phyloP scores from a whole-genome alignment of 208 protist genomes.

The Blechomonas ayalai region DNA sequence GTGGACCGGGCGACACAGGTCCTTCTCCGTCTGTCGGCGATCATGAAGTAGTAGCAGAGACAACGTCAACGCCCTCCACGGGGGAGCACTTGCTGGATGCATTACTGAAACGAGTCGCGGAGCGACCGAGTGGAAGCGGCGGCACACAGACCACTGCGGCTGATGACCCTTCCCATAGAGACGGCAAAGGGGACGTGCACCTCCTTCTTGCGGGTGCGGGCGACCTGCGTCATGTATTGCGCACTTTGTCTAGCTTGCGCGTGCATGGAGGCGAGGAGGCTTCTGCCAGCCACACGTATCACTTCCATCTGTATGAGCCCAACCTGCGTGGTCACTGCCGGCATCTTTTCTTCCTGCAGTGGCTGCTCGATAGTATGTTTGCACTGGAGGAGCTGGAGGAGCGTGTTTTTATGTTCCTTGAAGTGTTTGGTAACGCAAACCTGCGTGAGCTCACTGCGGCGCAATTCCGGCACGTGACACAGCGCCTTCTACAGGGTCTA shows the following conservation, averaged over 20 bases:
- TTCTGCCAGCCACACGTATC: conserved; percentile 14
- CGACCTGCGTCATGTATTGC: conserved; percentile 83
- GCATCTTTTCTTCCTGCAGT: conserved; percentile 88
- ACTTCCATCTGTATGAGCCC: conserved; percentile 88
- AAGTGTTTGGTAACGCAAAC: conserved; percentile 76
- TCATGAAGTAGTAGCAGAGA: too few relatives aligned
- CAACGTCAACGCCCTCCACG: too few relatives aligned
- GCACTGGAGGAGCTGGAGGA: conserved; percentile 83
- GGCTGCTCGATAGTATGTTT: conserved; percentile 86
- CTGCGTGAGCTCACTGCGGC: conserved; percentile 73
- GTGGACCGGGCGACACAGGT: neutral
- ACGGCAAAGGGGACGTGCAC: conserved; percentile 22
- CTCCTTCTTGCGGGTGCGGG: conserved; percentile 65
- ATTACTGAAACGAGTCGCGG: too few relatives aligned
- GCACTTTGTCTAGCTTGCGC: conserved; percentile 60
- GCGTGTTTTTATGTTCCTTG: conserved; percentile 86
- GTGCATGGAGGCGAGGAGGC: conserved; percentile 6
- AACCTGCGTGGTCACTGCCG: conserved; percentile 80
- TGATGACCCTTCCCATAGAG: neutral
- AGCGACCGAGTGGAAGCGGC: neutral
- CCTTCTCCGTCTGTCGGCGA: too few relatives aligned
- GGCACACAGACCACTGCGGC: neutral
- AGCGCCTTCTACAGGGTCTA: conserved; percentile 40
- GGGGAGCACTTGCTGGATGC: too few relatives aligned
- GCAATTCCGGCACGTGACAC: conserved; percentile 56